Evolutionary conservation across 2,329 filamentous ascomycete species (phyloP).

Genomic region (Fusarium sp.): DNA sequence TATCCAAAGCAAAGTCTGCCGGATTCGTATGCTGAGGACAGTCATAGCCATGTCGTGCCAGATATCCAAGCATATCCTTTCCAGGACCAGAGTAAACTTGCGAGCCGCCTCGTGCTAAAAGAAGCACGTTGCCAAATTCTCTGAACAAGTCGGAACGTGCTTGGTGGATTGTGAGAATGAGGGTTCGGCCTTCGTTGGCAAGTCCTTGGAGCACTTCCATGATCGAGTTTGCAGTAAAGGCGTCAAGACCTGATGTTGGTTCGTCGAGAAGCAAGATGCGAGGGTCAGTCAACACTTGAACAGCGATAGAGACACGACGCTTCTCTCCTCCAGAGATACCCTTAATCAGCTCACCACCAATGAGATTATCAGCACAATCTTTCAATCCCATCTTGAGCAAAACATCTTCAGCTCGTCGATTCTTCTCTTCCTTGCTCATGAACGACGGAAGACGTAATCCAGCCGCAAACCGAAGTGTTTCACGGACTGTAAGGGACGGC

Average conservation of each 20-base stretch:
- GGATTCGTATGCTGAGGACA: slow-evolving; percentile 80
- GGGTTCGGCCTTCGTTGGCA: slow-evolving; percentile 78
- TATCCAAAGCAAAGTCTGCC: slow-evolving; percentile 81
- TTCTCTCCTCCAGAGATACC: slow-evolving; percentile 86
- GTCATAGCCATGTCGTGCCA: slow-evolving; percentile 68
- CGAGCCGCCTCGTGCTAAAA: slow-evolving; percentile 77
- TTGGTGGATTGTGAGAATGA: slow-evolving; percentile 84
- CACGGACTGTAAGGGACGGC: slow-evolving; percentile 79
- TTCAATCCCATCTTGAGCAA: slow-evolving; percentile 81
- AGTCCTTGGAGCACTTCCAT: slow-evolving; percentile 79
- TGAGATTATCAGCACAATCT: slow-evolving; percentile 80
- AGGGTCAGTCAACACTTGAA: slow-evolving; percentile 82
- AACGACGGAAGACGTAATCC: slow-evolving; percentile 77
- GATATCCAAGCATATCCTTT: slow-evolving; percentile 73
- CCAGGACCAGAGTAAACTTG: slow-evolving; percentile 76
- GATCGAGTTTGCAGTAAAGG: slow-evolving; percentile 82
- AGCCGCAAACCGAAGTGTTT: slow-evolving; percentile 79
- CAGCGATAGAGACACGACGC: slow-evolving; percentile 80
- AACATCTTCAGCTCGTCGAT: slow-evolving; percentile 76
- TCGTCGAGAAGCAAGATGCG: slow-evolving; percentile 80
- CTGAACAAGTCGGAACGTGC: slow-evolving; percentile 79
- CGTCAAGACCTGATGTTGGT: slow-evolving; percentile 80
- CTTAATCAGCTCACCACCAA: slow-evolving; percentile 79
- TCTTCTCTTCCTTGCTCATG: slow-evolving; percentile 77
- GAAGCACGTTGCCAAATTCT: slow-evolving; percentile 77